Evolutionary conservation across 2,329 filamentous ascomycete species (phyloP).

Genomic region (Incumbomyces lentus): DNA sequence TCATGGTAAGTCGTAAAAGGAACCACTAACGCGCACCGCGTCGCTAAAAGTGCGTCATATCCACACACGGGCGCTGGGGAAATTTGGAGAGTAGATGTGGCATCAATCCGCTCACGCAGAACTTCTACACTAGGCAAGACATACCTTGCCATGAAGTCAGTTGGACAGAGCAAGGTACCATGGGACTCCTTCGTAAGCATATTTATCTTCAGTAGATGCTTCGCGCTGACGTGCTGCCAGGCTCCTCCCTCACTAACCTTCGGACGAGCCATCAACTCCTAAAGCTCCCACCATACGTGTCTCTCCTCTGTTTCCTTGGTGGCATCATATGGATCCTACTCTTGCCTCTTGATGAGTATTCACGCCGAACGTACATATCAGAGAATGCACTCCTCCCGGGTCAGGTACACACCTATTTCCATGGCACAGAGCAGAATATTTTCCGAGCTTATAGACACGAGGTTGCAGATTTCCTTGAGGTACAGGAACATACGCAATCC

Average conservation of each 20-base stretch:
- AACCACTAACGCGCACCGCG: too few relatives aligned
- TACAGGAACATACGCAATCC: not conserved
- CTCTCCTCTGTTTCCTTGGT: slow-evolving; percentile 70
- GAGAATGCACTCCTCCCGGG: slow-evolving; percentile 93
- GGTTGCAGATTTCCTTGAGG: slow-evolving; percentile 43
- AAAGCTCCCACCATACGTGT: slow-evolving; percentile 78
- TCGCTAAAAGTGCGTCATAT: not conserved
- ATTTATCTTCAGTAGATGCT: slow-evolving; percentile 32
- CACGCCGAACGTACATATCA: slow-evolving; percentile 85
- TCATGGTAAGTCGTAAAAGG: too few relatives aligned
- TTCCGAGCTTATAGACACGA: slow-evolving; percentile 85
- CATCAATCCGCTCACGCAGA: not conserved
- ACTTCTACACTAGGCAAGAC: not conserved
- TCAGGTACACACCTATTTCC: slow-evolving; percentile 96
- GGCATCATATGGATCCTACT: slow-evolving; percentile 84
- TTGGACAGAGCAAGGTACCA: slow-evolving; percentile 16
- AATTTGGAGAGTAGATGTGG: not conserved
- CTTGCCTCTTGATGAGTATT: slow-evolving; percentile 82
- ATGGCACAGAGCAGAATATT: slow-evolving; percentile 89
- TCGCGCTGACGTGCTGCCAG: slow-evolving; percentile 2
- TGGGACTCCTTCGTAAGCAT: slow-evolving; percentile 18
- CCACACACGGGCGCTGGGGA: not conserved
- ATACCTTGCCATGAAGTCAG: slow-evolving; percentile 16
- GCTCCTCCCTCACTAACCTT: slow-evolving; percentile 29
- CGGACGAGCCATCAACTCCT: slow-evolving; percentile 72